phyloP scores from a whole-genome alignment of 345 rosid genomes.

The Sisymbrium irio region DNA sequence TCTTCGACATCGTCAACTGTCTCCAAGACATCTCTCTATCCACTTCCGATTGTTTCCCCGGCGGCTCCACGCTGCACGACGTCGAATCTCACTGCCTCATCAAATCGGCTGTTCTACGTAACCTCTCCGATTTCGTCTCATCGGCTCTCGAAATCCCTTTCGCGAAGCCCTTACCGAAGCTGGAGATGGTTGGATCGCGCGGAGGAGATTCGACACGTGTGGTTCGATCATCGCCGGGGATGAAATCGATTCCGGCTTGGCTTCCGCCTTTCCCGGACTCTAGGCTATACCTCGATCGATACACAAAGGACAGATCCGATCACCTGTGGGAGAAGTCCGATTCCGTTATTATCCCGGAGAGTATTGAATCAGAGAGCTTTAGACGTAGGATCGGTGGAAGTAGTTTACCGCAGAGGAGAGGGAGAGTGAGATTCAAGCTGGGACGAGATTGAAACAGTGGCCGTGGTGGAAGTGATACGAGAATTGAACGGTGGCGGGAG shows the following conservation, averaged over 20 bases:
- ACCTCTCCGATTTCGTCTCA: slow-evolving; percentile 39
- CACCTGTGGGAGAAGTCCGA: slow-evolving; percentile 29
- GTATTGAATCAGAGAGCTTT: neutral
- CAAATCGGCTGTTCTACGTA: slow-evolving; percentile 34
- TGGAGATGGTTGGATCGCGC: neutral
- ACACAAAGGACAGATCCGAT: slow-evolving; percentile 10
- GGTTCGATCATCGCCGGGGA: neutral
- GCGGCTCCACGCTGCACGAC: slow-evolving; percentile 40
- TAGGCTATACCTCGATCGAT: slow-evolving; percentile 6
- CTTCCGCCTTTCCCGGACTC: slow-evolving; percentile 34
- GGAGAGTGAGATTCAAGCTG: slow-evolving; percentile 26
- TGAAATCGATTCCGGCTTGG: slow-evolving; percentile 22
- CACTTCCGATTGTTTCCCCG: slow-evolving; percentile 41
- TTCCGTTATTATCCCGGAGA: slow-evolving; percentile 2
- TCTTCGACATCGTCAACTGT: slow-evolving; percentile 48
- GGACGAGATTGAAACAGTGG: slow-evolving; percentile 1
- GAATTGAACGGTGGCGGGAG: neutral
- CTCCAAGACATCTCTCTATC: slow-evolving; percentile 41
- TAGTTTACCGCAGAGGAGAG: slow-evolving; percentile 17
- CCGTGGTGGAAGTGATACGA: neutral
- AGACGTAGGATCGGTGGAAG: neutral
- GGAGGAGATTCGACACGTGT: neutral
- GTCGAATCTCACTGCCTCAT: slow-evolving; percentile 25
- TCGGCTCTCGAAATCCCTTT: slow-evolving; percentile 51
- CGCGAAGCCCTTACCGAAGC: slow-evolving; percentile 47